Evolutionary conservation across 441 rosid species (phyloP), one percentile per base, ranked within the genome.

Genomic region (Adansonia rubrostipa): DNA sequence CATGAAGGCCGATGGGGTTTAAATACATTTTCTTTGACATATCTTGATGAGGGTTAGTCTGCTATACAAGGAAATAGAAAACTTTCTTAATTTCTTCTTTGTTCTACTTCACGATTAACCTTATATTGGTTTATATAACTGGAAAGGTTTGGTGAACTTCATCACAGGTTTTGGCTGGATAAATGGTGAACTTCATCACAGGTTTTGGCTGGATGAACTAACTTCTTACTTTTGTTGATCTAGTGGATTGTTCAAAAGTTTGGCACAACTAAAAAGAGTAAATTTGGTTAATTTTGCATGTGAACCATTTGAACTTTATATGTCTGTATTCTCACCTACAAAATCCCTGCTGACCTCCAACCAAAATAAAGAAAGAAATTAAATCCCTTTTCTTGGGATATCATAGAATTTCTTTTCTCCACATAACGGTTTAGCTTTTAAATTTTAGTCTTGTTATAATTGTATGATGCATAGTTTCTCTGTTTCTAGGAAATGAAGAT

Each of bases 161-260:
- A 7, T 9, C 62, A 22, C 36, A 7, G 72, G 42, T 58, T 69
- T 47, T 69, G 61, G 70, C 9, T 57, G 40, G 62, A 77, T 77
- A 28, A 64, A 65, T 65, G 17, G 66, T 58, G 53, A 67, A 45
- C 50, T 67, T 10, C 28, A 7, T 9, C 62, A 22, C 36, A 11
- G 72, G 42, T 58, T 69, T 47, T 69, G 61, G 70, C 9, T 57
- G 40, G 62, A 77, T 77, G 17, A 64, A 65, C 2, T 60, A 42
- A 44, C 17, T 40, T 13, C 36, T 14, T 79, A 36, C 9, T 54
- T 14, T 73, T 42, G 19, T 36, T 24, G n/a, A 10, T 45, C 33
- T 68, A 9, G 53, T 10, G 72, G 54, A 4, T 68, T 33, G 36
- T 19, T 45, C 36, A 45, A 45, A 5, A 68, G 58, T 70, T 50